phyloP scores from a whole-genome alignment of 495 filamentous ascomycete genomes.

The Aspergillus sparsus region DNA sequence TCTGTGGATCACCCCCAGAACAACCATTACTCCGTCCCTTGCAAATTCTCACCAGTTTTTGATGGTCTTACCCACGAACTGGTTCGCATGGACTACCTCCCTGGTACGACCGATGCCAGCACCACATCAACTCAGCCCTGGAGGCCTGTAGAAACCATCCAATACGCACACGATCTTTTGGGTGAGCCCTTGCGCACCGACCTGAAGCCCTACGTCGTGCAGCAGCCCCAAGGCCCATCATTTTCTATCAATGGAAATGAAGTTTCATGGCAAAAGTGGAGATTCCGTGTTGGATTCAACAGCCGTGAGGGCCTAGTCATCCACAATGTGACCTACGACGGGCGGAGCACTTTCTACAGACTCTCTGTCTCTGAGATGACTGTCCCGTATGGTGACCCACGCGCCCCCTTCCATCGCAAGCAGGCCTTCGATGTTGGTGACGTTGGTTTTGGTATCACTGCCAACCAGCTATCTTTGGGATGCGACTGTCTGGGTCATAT shows the following conservation, averaged over 20 bases:
- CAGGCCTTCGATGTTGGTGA: constrained; percentile 76
- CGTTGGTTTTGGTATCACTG: constrained; percentile 63
- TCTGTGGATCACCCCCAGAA: constrained; percentile 41
- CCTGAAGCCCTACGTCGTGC: constrained; percentile 74
- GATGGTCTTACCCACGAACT: constrained; percentile 64
- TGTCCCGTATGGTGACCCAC: constrained; percentile 67
- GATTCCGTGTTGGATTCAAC: constrained; percentile 66
- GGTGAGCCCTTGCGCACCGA: constrained; percentile 50
- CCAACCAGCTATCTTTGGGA: constrained; percentile 67
- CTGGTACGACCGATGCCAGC: constrained; percentile 35
- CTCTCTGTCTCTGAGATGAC: constrained; percentile 79
- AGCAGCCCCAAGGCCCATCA: constrained; percentile 76
- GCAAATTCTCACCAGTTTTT: constrained; percentile 77
- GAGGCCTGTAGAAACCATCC: constrained; percentile 55
- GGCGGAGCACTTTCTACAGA: constrained; percentile 69
- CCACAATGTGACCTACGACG: constrained; percentile 69
- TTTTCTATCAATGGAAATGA: constrained; percentile 53
- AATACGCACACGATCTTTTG: constrained; percentile 48
- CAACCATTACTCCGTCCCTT: constrained; percentile 79
- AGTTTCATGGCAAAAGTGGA: constrained; percentile 68
- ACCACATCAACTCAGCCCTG: constrained; percentile 42
- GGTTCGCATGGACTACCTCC: constrained; percentile 54
- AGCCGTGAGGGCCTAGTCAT: constrained; percentile 63
- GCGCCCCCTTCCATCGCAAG: constrained; percentile 68
- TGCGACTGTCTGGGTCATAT: constrained; percentile 71